Evolutionary conservation across 768 basidiomycete genomes (phyloP).

Genomic region (Auricularia cornea): DNA sequence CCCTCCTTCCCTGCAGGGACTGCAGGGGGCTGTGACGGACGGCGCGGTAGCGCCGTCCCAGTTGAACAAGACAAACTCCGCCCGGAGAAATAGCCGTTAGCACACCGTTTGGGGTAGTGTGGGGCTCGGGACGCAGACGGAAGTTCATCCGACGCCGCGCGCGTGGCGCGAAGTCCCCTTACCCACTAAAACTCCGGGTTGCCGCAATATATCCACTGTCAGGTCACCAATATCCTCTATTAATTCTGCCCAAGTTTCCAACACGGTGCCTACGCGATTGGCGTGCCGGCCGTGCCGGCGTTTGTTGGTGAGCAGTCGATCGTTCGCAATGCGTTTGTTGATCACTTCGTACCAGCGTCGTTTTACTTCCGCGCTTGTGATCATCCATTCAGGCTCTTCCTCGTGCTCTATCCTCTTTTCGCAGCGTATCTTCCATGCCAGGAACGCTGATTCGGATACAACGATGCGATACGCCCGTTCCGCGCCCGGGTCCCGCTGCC

Average conservation of each 20-base stretch:
- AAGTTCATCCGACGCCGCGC: neutral
- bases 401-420: neutral
- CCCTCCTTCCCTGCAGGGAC: neutral
- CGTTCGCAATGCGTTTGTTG: neutral
- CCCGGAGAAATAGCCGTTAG: neutral
- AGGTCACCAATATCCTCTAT: neutral
- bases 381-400: neutral
- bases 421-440: neutral
- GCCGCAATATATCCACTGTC: neutral
- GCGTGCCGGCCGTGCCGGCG: neutral
- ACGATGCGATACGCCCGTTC: too few relatives aligned
- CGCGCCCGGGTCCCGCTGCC: neutral
- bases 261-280: neutral
- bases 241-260: neutral
- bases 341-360: neutral
- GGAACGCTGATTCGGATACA: neutral
- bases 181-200: neutral
- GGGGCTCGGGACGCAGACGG: neutral
- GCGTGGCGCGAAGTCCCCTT: neutral
- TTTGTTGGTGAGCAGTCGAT: neutral
- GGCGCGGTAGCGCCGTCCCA: neutral
- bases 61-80: neutral
- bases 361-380: neutral
- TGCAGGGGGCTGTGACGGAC: too few relatives aligned
- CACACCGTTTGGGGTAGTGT: neutral